Conservation (phyloP, 2,329 filamentous ascomycete genomes). For the Botryotinia globosa region DNA sequence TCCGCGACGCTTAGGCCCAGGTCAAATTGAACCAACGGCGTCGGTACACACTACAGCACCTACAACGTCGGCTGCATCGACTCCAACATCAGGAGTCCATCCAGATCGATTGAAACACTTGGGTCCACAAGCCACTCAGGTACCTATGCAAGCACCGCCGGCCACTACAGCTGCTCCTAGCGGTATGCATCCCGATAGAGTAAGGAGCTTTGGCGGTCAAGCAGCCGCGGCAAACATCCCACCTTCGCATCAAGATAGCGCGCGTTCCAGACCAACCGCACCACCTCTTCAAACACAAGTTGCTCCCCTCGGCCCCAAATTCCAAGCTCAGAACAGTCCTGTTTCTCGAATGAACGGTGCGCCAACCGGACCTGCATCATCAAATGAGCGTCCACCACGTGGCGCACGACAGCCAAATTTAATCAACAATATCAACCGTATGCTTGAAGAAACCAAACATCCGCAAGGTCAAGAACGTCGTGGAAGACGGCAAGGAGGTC, state of each 20-base stretch:
- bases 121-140: conserved; percentile 36
- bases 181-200: conserved; percentile 38
- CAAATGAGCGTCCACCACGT: conserved; percentile 35
- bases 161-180: conserved; percentile 34
- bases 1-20: conserved; percentile 30
- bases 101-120: conserved; percentile 49
- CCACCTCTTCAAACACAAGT: conserved; percentile 32
- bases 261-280: conserved; percentile 37
- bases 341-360: conserved; percentile 31
- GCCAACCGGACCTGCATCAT: conserved; percentile 39
- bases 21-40: conserved; percentile 31
- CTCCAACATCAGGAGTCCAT: conserved; percentile 31
- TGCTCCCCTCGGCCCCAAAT: conserved; percentile 37
- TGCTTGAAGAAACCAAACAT: conserved; percentile 44
- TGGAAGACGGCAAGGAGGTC: conserved; percentile 39
- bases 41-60: conserved; percentile 29
- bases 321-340: conserved; percentile 33
- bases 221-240: conserved; percentile 34
- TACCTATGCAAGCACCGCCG: conserved; percentile 39
- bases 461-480: conserved; percentile 41
- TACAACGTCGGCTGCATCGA: conserved; percentile 33
- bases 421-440: conserved; percentile 51
- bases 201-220: conserved; percentile 32
- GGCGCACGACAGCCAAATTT: conserved; percentile 53
- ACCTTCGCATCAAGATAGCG: conserved; percentile 37